Evolutionary conservation across 129 eudicot genomes (phyloP), one percentile per base, ranked within the genome.

Genomic region (Deinandra increscens): DNA sequence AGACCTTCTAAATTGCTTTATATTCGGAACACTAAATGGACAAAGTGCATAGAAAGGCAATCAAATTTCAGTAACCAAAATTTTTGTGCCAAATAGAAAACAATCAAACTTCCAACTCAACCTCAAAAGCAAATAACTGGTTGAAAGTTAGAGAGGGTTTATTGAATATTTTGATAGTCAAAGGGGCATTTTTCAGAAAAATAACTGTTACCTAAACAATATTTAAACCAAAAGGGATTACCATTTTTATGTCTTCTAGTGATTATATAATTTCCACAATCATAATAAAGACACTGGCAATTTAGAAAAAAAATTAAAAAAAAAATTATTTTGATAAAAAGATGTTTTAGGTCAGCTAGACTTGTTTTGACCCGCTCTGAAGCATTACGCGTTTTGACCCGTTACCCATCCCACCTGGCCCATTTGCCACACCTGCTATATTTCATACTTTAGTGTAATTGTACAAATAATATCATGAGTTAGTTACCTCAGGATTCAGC

Each of bases 401-500:
- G 33, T 53, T 22, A 54, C 14, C 58, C 58, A 51, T 3, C 51
- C 55, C 19, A 18, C 31, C 31, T 13, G 4, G 4, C 36, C 61
- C 36, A 8, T 54, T 20, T 9, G 6, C 37, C n/a, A 54, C 36
- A 6, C 11, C 36, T 20, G 37, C 33, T 54, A 23, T 18, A 50
- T 54, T 22, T 22, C 61, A 20, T 23, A 54, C 61, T 9, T 54
- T 9, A 23, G 1, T 22, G 22, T 31, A 31, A 42, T n/a, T 14
- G 20, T 50, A 58, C 2, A 46, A 72, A 34, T 17, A 60, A 48
- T 34, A 62, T 7, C 23, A 45, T 7, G 41, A 15, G 15, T 59
- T 75, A 10, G 18, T 71, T 78, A 94, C 99, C 99, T 85, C 45
- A 2, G 96, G 96, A 44, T 90, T 81, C 76, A 90, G 83, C 97